These are phyloP conservation scores for Phytophthora cryptogea DNA, from an alignment of 352 stramenopile genomes.

Conservation along the genomic window DNA sequence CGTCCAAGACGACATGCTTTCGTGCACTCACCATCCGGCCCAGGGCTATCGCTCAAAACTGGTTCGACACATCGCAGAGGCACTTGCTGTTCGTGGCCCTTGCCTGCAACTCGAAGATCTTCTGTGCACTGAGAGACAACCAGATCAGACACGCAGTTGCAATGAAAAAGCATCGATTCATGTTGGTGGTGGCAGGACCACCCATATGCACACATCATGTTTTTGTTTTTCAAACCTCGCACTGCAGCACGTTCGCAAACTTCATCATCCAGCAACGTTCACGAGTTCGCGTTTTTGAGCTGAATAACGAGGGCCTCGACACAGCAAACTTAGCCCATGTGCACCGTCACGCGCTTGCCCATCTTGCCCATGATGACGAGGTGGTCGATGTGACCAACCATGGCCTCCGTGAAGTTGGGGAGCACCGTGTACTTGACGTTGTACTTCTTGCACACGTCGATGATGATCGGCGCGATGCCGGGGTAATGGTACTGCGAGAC, in stretches of 20 bases:
- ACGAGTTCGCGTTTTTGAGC: neutral
- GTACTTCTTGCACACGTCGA: conserved; percentile 93
- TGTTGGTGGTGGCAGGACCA: conserved; percentile 12
- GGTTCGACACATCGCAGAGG: conserved; percentile 15
- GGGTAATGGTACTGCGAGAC: conserved; percentile 95
- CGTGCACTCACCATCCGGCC: conserved; percentile 19
- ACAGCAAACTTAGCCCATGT: conserved; percentile 79
- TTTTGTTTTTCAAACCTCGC: conserved; percentile 1
- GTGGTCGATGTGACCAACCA: conserved; percentile 88
- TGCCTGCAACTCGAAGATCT: neutral
- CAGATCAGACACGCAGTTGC: conserved; percentile 2
- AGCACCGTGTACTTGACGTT: conserved; percentile 93
- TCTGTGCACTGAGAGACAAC: neutral
- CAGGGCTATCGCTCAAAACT: conserved; percentile 8
- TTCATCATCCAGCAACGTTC: too few relatives aligned
- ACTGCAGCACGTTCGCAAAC: conserved; percentile 2
- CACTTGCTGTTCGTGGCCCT: neutral
- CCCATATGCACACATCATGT: conserved; percentile 23
- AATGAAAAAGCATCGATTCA: conserved; percentile 28
- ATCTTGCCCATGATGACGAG: conserved; percentile 89
- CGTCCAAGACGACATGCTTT: neutral
- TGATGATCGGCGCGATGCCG: conserved; percentile 92
- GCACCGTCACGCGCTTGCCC: conserved; percentile 75
- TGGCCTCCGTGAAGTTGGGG: conserved; percentile 76
- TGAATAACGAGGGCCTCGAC: conserved; percentile 3